Base-by-base conservation (phyloP, 1,284 basidiomycete species). In the Hortiboletus rubellus region DNA sequence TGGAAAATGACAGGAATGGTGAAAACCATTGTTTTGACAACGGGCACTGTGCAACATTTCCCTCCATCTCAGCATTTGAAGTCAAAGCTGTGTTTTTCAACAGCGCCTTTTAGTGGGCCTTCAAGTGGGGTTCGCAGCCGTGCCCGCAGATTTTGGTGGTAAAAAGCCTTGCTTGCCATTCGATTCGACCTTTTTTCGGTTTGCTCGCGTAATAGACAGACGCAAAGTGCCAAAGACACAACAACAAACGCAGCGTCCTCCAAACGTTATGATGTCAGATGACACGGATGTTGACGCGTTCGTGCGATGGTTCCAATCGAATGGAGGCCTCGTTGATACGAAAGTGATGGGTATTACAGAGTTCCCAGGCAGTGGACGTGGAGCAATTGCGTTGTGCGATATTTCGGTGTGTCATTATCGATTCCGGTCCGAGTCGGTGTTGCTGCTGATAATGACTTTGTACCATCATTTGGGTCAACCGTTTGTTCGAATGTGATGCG, bases 341-440 rank as follows among this genome's bases (percentile, higher is more conserved):
- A 63, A 66, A 41, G 68, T 66, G 9, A 76, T 83, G 72, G 79
- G 78, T 37, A 72, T 88, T 63, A 71, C 75, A 40, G 71, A 77
- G 47, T 79, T 89, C 69, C 76, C 81, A 42, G 78, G 72, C 3
- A 81, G 79, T 64, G 92, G 91, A 24, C 81, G 89, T 24, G 92
- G 91, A 24, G 86, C 83, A 5, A 68, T 92, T 40, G 92, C 93
- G 0, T 70, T 87, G 27, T 74, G 77, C 60, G 83, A 92, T 67
- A 86, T 96, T 59, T 79, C 85, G 48, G 91, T 91, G 64, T 59
- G 82, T 69, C 14, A 27, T 41, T 46, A 18, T 33, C 18, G 22
- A 52, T 57, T 49, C n/a, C 45, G 30, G 18, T 18, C 18, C 18
- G 18, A 18, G 18, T 31, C 14, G 17, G 15, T n/a, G 12, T 45